Percentiles rank a stretch among this genome's conserved stretches.
Evolutionary conservation across 1,284 basidiomycete genomes (phyloP).

Genomic region (Ustilago crameri): DNA sequence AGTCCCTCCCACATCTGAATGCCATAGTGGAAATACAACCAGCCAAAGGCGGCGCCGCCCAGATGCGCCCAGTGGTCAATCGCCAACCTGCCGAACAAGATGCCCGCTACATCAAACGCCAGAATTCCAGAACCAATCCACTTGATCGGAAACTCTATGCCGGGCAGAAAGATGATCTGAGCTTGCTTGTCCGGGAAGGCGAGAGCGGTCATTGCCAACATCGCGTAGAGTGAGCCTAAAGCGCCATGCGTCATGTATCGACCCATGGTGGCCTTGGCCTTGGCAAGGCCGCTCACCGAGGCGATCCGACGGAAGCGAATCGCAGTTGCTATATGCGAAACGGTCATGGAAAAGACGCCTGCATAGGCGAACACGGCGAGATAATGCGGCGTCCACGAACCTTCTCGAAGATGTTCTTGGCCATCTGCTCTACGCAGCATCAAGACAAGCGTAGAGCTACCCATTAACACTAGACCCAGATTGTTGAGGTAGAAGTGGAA

Average conservation of each 20-base stretch:
- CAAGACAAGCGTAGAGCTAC: slow-evolving; percentile 48
- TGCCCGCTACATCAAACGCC: slow-evolving; percentile 78
- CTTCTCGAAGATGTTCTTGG: no score
- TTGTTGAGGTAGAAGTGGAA: slow-evolving; percentile 70
- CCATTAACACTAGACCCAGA: slow-evolving; percentile 70
- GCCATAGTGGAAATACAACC: slow-evolving; percentile 73
- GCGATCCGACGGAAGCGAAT: slow-evolving; percentile 76
- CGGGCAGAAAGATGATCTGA: slow-evolving; percentile 79
- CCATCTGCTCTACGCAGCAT: slow-evolving; percentile 14
- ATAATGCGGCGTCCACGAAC: slow-evolving; percentile 40
- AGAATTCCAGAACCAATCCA: slow-evolving; percentile 77
- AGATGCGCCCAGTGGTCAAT: slow-evolving; percentile 86
- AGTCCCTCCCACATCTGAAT: slow-evolving; percentile 29
- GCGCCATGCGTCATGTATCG: slow-evolving; percentile 82
- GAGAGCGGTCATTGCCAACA: slow-evolving; percentile 79
- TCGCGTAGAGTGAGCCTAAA: slow-evolving; percentile 85
- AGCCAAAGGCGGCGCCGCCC: slow-evolving; percentile 81
- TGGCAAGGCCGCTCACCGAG: slow-evolving; percentile 47
- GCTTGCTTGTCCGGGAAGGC: slow-evolving; percentile 78
- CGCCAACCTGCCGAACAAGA: slow-evolving; percentile 80
- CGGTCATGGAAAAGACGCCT: slow-evolving; percentile 72
- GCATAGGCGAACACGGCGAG: slow-evolving; percentile 51
- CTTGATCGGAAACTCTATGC: slow-evolving; percentile 80
- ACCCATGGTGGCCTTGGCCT: slow-evolving; percentile 58
- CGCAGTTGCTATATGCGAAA: slow-evolving; percentile 77